Base-by-base conservation (phyloP, 2,329 filamentous ascomycete species). In the Pseudocercospora vitis region DNA sequence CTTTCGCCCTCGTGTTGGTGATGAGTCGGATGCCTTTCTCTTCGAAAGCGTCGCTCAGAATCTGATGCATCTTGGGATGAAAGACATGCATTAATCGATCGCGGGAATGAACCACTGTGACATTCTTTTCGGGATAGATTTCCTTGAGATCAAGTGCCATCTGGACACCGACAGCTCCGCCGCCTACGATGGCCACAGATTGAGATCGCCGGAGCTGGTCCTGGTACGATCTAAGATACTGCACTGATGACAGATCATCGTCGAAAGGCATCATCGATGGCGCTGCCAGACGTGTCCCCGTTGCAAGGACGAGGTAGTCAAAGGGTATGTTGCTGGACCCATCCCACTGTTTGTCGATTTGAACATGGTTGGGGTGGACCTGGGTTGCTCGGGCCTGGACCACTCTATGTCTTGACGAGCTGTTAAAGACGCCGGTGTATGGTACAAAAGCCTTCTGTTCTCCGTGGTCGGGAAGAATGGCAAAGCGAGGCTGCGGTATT, bases 131-230 rank as follows among this genome's bases (percentile, higher is more conserved):
- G 0, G 81, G 80, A 58, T 81, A 83, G 7, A 71, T 64, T 4
- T 73, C 73, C 65, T 83, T 84, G 7, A 80, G 78, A 62, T 86
- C 83, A 0, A 80, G 76, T 0, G 81, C 82, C 28, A 85, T 68
- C 67, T 86, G 81, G 0, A 86, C 78, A 1, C 83, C 83, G 0
- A 82, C 83, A 0, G 83, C 81, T 2, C 83, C 83, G 0, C 81
- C 82, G 1, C 83, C 83, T 8, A 68, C 58, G 19, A 68, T 57
- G 5, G 52, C 52, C n/a, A 63, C 37, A 24, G 45, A 21, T 37
- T 56, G 21, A 55, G 62, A 53, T 37, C 53, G 28, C 40, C 40
- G 26, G 46, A 69, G 37, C 56, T 68, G 48, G 50, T 65, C 23
- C 18, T 61, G 54, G 16, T 57, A 58, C 5, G 23, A 16, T 40